Base-by-base conservation (phyloP, 805 yeast species). In the Kodamaea fukazawae region DNA sequence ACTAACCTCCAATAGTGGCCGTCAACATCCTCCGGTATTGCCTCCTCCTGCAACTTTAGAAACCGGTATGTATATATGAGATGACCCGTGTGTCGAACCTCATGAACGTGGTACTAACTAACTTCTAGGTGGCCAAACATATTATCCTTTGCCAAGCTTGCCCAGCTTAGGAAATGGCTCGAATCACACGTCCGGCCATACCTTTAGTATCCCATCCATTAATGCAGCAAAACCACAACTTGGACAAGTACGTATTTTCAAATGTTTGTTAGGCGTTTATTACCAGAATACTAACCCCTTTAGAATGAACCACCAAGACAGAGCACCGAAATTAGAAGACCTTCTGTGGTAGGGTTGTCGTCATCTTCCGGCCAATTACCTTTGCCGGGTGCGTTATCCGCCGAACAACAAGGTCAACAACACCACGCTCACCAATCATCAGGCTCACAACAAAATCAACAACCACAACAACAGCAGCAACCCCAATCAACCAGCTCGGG, bases 31-130 rank as follows among this genome's bases (percentile, higher is more conserved):
- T 5, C 81, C 81, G 8, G 80, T 77, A 12, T 64, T 78, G 45
- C 83, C 82, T 5, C 81, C 83, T 9, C 82, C 83, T 12, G 76
- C 77, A 12, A 61, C 71, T 29, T 62, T 75, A 45, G 79, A 75
- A 50, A 63, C 73, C 40, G 74, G 77, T 69, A 68, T 38, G 74
- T 70, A 31, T 32, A 8, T 18, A 11, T 20, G 26, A 32, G 14
- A 18, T 32, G 25, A 18, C 18, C 34, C 34, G 9, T 7, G 23
- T 12, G 8, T 31, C 37, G 10, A 6, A n/a, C 13, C 22, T 7
- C 37, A 38, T 29, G 13, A 22, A 20, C 23, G 23, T 9, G 15
- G 20, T 54, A 55, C 64, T 57, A 58, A 58, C 63, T 8, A 29
- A n/a, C 9, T 36, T 45, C 23, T 45, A 51, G 69, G 75, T 49